A percentile compares a stretch with the other conserved stretches of the same genome.
phyloP scores from a whole-genome alignment of 2,329 filamentous ascomycete genomes.

The Arthroderma sp. region DNA sequence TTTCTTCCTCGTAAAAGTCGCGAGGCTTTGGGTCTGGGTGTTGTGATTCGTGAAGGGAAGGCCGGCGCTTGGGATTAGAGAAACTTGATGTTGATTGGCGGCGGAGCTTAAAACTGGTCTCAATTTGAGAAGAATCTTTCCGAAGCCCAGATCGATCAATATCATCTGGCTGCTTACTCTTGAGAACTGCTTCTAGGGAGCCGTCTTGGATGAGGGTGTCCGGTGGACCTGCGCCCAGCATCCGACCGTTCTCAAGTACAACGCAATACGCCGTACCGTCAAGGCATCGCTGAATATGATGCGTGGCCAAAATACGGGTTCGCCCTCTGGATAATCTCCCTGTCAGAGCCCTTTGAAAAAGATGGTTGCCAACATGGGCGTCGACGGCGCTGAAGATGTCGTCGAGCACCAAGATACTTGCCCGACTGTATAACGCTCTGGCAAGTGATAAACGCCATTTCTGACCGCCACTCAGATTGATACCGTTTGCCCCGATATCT shows the following conservation, averaged over 20 bases:
- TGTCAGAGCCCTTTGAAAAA: conserved; percentile 44
- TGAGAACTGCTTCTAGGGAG: conserved; percentile 36
- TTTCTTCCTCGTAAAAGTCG: neutral
- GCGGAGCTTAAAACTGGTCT: neutral
- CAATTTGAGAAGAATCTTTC: neutral
- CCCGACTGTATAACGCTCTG: conserved; percentile 44
- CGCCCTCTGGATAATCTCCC: conserved; percentile 42
- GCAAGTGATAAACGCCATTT: conserved; percentile 48
- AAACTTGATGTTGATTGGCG: too few relatives aligned
- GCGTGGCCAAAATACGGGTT: conserved; percentile 48
- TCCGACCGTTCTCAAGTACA: neutral
- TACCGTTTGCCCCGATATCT: conserved; percentile 48
- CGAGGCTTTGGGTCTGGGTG: too few relatives aligned
- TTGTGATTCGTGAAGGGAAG: too few relatives aligned
- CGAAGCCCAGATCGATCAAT: neutral
- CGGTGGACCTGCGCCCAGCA: neutral
- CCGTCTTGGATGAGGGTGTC: conserved; percentile 32
- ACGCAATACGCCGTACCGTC: conserved; percentile 30
- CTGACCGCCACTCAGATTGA: conserved; percentile 48
- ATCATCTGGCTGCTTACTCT: conserved; percentile 18
- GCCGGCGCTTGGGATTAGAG: too few relatives aligned
- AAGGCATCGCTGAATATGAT: conserved; percentile 56
- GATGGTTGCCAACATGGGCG: conserved; percentile 50
- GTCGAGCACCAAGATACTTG: conserved; percentile 43
- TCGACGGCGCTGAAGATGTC: conserved; percentile 48